Base-by-base conservation (phyloP, 75 land plant species). In the Pseudotsuga menziesii region DNA sequence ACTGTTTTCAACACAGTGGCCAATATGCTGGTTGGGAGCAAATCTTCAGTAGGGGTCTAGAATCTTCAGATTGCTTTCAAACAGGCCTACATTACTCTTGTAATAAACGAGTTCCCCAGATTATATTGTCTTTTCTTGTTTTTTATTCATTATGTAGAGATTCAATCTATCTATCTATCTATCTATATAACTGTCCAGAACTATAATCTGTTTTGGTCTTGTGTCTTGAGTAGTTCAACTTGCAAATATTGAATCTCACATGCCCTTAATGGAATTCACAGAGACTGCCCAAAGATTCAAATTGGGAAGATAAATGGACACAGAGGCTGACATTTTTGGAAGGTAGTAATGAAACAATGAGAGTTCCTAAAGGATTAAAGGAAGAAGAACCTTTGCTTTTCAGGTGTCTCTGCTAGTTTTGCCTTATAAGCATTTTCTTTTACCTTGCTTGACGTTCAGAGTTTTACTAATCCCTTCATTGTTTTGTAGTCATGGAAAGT, bases 261-360 rank as follows among this genome's bases (percentile, higher is more conserved):
- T 39, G 72, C 48, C 39, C 39, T 29, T 63, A 63, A 63, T 5
- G 52, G 70, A 29, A 3, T 56, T 81, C 2, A 69, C 79, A 97
- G 99, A 77, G 99, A 97, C 55, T 85, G 99, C 17, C 96, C 98
- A 59, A 95, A 94, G 75, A 77, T 80, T 56, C 85, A 83, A 27
- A 44, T 84, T 25, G 81, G 80, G 58, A 88, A 72, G 90, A 78
- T 75, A 79, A 59, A 57, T 93, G 85, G 63, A 78, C 75, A 4
- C 85, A 80, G 16, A 82, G 75, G 78, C 78, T 80, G 75, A 64
- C 58, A 75, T 22, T 55, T 48, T 57, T 74, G 29, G 94, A 92
- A 17, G 83, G 78, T 23, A 61, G 73, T 32, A 75, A 87, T 61
- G 84, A 84, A 26, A 95, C 92, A 70, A 82, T 82, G 32, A 85